Base-by-base conservation (phyloP, 2,329 filamentous ascomycete genomes). In the Penicillium digitatum region DNA sequence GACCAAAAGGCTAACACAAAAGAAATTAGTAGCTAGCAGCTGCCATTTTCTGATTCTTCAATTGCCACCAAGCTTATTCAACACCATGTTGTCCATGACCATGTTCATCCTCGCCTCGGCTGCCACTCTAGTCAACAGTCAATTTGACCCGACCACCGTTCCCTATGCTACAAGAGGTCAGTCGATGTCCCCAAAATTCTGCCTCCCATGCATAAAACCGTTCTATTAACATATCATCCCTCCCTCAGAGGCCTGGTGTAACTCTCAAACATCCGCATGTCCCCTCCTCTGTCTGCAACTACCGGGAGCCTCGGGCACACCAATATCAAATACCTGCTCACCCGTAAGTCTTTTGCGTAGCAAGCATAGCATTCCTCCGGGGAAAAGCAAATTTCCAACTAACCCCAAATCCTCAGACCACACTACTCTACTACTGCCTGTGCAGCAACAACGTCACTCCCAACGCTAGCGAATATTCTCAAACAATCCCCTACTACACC, bases 401-500 rank as follows among this genome's bases (percentile, higher is more conserved):
- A 52, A 48, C 18, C 9, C 18, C 18, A 42, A 29, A 18, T 20
- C 26, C n/a, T 47, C 35, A 77, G 75, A 54, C 74, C 35, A 74
- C 74, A 39, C 78, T 87, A n/a, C 63, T 62, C 56, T 87, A 80
- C 72, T 66, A 68, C 52, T 87, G 84, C 67, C 72, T 83, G 60
- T 87, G 84, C 72, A 71, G 65, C 56, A 79, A 81, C 66, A 76
- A 77, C 60, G 61, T 78, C 51, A 66, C 74, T 5, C 84, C 84
- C 63, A 86, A 86, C 67, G 71, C 83, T 54, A 80, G 81, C 58
- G 75, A 85, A 66, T 87, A 82, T 76, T 82, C 81, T 32, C 79
- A 82, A 63, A 86, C 84, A 14, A 76, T 87, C 48, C 82, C 84
- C 18, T 87, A 81, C 76, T 86, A 77, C 72, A 76, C 82, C 69